Conservation (phyloP, 2,329 filamentous ascomycete genomes). For the Xylaria sp. region DNA sequence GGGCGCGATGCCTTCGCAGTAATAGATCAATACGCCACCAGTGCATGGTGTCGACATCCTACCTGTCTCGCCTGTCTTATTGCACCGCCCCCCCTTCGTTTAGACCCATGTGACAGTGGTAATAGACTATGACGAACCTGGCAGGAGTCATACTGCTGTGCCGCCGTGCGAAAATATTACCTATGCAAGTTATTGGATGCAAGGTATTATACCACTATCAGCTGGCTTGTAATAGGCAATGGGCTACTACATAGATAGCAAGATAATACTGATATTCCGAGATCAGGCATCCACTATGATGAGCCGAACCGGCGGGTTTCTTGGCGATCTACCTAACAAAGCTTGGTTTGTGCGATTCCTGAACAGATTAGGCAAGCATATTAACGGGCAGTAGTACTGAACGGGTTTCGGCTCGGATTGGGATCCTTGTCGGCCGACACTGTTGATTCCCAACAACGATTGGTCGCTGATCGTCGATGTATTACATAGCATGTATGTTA, state of each 20-base stretch:
- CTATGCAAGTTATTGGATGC: not conserved
- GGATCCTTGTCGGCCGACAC: not conserved
- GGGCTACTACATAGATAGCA: not conserved
- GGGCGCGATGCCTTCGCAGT: constrained; percentile 13
- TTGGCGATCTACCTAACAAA: not conserved
- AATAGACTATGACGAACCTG: not conserved
- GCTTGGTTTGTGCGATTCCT: not conserved
- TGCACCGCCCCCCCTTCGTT: not conserved
- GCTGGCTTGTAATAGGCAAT: not conserved
- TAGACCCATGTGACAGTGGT: not conserved
- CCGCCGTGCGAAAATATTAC: not conserved
- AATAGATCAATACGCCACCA: not conserved
- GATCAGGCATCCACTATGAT: not conserved
- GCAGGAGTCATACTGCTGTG: not conserved
- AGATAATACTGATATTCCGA: not conserved
- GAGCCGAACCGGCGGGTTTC: not conserved
- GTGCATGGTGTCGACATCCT: not conserved
- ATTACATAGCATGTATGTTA: no score
- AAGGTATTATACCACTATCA: not conserved
- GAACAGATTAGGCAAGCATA: not conserved
- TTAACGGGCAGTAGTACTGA: not conserved
- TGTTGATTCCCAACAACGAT: not conserved
- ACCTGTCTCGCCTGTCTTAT: no score
- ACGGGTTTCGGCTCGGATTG: not conserved
- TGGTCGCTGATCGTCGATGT: not conserved